Base-by-base conservation (phyloP, 2,329 filamentous ascomycete species). In the Aquanectria penicillioides region DNA sequence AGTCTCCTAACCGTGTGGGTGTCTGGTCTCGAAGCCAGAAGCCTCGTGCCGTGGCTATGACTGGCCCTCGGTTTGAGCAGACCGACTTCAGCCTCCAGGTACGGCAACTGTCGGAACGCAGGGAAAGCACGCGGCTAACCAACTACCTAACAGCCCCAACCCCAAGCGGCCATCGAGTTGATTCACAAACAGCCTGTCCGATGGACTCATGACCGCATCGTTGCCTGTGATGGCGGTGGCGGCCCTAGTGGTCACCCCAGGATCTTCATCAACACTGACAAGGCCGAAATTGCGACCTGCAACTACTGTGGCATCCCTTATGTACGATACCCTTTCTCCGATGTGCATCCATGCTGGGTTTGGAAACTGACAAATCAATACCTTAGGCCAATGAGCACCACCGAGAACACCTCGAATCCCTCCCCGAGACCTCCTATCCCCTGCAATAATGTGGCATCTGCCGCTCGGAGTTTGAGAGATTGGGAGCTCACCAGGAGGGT, bases 251-350 rank as follows among this genome's bases (percentile, higher is more conserved):
- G 95, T 37, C 95, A 99, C 77, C 95, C 95, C 46, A 87, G 87
- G 73, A 90, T 99, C 79, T 99, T 93, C 77, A 99, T 99, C 86
- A 99, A 99, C 80, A 89, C 91, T 67, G 95, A 99, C 80, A 98
- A 97, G 84, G 92, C 95, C 37, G 89, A 98, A 82, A 97, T 99
- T 71, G 87, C 87, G 78, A 83, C 83, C 75, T 99, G 95, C 83
- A 89, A 86, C 73, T 99, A 99, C 82, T 99, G 95, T 75, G 95
- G 95, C 50, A 76, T 95, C 67, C 95, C 95, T 69, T 99, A 89
- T 75, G 95, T 98, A 85, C 75, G 94, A 78, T 51, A n/a, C 33
- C 36, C 13, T 25, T 8, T 15, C 9, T 5, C n/a, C n/a, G n/a
- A n/a, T n/a, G n/a, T 12, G 9, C 4, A 15, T 6, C 3, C 20